A percentile compares a stretch with the other conserved stretches of the same genome.
These are phyloP conservation scores for Fraxinus ornus DNA, from an alignment of 305 asterid genomes.

Conservation along the genomic window DNA sequence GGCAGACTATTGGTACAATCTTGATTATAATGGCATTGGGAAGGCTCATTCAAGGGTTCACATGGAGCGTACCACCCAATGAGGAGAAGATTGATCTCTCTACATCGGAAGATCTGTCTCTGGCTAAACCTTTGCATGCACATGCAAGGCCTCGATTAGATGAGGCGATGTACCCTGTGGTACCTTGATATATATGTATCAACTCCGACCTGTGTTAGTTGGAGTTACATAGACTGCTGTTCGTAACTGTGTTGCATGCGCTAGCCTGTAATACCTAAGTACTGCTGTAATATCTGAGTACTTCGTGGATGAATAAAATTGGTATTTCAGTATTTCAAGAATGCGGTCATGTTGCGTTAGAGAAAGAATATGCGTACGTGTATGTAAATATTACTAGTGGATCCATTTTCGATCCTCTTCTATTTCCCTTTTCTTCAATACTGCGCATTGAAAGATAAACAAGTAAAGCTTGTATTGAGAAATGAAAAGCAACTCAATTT, in stretches of 20 bases:
- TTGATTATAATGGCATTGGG: constrained; percentile 7
- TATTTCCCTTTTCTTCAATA: no score
- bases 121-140: constrained; percentile 9
- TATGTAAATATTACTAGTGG: no score
- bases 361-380: no score
- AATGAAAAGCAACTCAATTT: neutral
- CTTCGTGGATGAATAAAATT: neutral
- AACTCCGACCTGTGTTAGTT: neutral
- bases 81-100: neutral
- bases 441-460: no score
- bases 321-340: neutral
- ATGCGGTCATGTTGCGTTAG: no score
- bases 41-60: constrained; percentile 16
- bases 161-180: neutral
- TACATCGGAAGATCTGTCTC: neutral
- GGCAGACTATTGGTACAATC: neutral
- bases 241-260: neutral
- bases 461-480: no score
- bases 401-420: no score
- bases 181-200: no score
- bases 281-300: neutral
- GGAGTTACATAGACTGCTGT: neutral
- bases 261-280: no score
- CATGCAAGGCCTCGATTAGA: neutral
- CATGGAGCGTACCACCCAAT: constrained; percentile 5